phyloP scores from a whole-genome alignment of 2,329 filamentous ascomycete genomes.

The Aspergillus piperis region DNA sequence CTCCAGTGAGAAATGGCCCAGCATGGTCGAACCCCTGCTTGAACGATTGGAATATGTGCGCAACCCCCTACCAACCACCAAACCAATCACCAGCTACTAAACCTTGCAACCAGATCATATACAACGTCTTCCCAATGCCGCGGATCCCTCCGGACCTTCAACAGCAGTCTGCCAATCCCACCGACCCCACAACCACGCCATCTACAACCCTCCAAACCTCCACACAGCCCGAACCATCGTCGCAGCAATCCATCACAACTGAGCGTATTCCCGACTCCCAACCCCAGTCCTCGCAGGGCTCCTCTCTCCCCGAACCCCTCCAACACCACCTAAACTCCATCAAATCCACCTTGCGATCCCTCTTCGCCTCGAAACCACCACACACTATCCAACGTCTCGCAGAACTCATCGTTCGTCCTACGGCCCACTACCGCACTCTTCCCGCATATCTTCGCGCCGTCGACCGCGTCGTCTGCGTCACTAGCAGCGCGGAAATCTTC shows the following conservation, averaged over 20 bases:
- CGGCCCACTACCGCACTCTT: slow-evolving; percentile 75
- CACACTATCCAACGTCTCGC: slow-evolving; percentile 91
- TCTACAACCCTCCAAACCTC: slow-evolving; percentile 41
- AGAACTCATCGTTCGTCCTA: slow-evolving; percentile 78
- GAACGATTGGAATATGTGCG: slow-evolving; percentile 67
- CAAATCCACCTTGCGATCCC: slow-evolving; percentile 58
- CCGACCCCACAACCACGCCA: slow-evolving; percentile 27
- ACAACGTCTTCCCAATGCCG: slow-evolving; percentile 74
- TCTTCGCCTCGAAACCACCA: slow-evolving; percentile 75
- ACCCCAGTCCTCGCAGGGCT: slow-evolving; percentile 45
- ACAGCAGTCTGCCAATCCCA: slow-evolving; percentile 25
- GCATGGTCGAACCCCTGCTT: slow-evolving; percentile 65
- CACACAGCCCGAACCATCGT: slow-evolving; percentile 40
- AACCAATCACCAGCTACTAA: neutral
- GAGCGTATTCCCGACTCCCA: slow-evolving; percentile 47
- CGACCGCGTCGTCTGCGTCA: slow-evolving; percentile 87
- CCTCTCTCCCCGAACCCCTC: slow-evolving; percentile 64
- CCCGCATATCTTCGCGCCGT: slow-evolving; percentile 86
- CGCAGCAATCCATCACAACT: slow-evolving; percentile 40
- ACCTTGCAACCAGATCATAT: slow-evolving; percentile 62
- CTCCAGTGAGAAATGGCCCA: slow-evolving; percentile 68
- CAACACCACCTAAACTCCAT: slow-evolving; percentile 64
- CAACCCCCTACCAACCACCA: neutral
- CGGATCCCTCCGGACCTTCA: slow-evolving; percentile 48
- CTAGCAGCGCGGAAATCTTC: slow-evolving; percentile 76